Percentiles rank a stretch among this genome's conserved stretches.
phyloP scores from a whole-genome alignment of 2,329 filamentous ascomycete genomes.

The Clonostachys chloroleuca region DNA sequence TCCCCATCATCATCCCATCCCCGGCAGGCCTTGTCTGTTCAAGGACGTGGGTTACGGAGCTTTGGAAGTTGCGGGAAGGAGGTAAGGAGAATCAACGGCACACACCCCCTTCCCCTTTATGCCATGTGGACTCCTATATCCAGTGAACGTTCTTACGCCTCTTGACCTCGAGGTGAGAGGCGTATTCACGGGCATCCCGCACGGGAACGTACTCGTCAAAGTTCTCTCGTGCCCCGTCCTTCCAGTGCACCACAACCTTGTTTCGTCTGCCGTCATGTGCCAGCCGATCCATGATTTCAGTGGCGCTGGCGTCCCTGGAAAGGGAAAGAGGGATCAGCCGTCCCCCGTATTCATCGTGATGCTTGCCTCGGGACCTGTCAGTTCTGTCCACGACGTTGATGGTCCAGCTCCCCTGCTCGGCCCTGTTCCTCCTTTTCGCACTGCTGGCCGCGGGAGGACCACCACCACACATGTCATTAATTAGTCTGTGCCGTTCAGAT shows the following conservation, averaged over 20 bases:
- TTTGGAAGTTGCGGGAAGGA: too few species aligned
- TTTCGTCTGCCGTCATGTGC: slow-evolving; percentile 11
- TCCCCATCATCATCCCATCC: too few species aligned
- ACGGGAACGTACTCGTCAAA: slow-evolving; percentile 12
- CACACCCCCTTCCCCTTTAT: too few species aligned
- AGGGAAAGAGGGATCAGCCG: slow-evolving; percentile 9
- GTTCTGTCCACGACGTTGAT: background rate
- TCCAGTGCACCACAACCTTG: slow-evolving; percentile 20
- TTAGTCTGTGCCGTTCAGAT: too few species aligned
- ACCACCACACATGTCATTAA: too few species aligned
- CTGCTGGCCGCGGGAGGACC: too few species aligned
- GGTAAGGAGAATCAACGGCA: too few species aligned
- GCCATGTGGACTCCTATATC: background rate
- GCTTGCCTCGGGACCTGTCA: too few species aligned
- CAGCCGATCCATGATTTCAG: slow-evolving; percentile 12
- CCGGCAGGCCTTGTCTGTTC: too few species aligned
- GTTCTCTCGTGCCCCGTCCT: slow-evolving; percentile 11
- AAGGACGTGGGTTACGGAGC: too few species aligned
- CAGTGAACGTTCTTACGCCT: slow-evolving; percentile 14
- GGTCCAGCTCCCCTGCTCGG: background rate
- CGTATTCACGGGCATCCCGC: slow-evolving; percentile 10
- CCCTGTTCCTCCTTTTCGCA: too few species aligned
- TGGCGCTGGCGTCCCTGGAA: slow-evolving; percentile 5
- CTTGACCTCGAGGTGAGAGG: slow-evolving; percentile 13
- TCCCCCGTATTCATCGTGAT: slow-evolving; percentile 1